Evolutionary conservation across 2,329 filamentous ascomycete genomes (phyloP).

Genomic region (Paraphoma sp.): DNA sequence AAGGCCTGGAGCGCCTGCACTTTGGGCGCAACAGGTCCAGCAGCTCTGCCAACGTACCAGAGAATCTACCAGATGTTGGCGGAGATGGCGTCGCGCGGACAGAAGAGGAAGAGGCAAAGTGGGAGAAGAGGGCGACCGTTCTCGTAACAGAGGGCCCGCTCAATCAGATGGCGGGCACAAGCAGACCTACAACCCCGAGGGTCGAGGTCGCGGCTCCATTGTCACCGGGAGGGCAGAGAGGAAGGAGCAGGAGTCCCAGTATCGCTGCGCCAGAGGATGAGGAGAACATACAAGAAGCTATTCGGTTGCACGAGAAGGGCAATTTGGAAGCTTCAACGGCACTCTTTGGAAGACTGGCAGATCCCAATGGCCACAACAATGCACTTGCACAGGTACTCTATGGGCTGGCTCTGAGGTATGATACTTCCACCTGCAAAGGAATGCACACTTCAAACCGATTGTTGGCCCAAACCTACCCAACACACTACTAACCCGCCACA

Average conservation of each 20-base stretch:
- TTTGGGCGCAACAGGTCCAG: conserved; percentile 62
- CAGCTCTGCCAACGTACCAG: conserved; percentile 77
- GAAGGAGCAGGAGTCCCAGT: conserved; percentile 42
- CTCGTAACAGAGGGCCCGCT: conserved; percentile 69
- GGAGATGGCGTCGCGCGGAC: conserved; percentile 50
- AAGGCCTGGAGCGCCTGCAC: conserved; percentile 69
- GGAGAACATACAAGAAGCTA: conserved; percentile 89
- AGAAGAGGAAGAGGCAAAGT: conserved; percentile 66
- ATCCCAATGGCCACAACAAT: conserved; percentile 85
- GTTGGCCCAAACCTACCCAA: conserved; percentile 32
- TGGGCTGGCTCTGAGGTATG: conserved; percentile 84
- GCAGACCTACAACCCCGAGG: conserved; percentile 38
- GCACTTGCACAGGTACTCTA: conserved; percentile 95
- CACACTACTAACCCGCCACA: conserved; percentile 48
- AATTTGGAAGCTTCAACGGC: conserved; percentile 79
- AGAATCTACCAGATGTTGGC: conserved; percentile 78
- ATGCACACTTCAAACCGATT: conserved; percentile 17
- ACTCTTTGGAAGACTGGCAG: conserved; percentile 83
- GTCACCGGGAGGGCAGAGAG: conserved; percentile 10
- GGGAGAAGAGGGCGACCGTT: conserved; percentile 94
- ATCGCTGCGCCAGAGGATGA: conserved; percentile 50
- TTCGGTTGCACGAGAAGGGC: conserved; percentile 86
- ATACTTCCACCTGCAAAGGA: neutral
- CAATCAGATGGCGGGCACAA: conserved; percentile 34
- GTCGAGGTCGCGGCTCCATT: conserved; percentile 28